phyloP scores from a whole-genome alignment of 768 basidiomycete genomes.

The Phanerodontia chrysosporium region DNA sequence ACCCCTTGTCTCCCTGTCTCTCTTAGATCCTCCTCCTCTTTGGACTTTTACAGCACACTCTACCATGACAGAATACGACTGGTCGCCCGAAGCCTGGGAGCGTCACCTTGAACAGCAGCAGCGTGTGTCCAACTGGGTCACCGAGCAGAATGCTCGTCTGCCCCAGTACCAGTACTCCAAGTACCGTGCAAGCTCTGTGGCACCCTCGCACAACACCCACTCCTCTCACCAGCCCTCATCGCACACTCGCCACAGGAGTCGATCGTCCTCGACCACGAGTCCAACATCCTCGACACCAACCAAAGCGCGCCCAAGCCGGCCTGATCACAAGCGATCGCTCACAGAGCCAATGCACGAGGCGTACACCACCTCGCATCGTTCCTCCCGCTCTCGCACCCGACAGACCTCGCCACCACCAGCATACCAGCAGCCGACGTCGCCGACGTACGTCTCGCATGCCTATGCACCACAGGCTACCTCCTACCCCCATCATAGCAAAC shows the following conservation, averaged over 20 bases:
- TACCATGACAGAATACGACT: slow-evolving; percentile 33
- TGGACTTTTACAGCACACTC: not conserved
- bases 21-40: not conserved
- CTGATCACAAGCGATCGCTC: slow-evolving; percentile 4
- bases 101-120: slow-evolving; percentile 23
- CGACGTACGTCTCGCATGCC: not conserved
- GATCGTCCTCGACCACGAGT: slow-evolving; percentile 15
- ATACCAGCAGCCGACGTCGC: not conserved
- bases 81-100: slow-evolving; percentile 29
- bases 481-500: not conserved
- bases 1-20: not conserved
- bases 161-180: slow-evolving; percentile 15
- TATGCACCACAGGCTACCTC: not conserved
- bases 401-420: not conserved
- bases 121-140: slow-evolving; percentile 26
- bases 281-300: slow-evolving; percentile 9
- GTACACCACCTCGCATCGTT: not conserved
- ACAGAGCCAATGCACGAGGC: slow-evolving; percentile 3
- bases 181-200: slow-evolving; percentile 15
- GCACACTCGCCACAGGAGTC: slow-evolving; percentile 7
- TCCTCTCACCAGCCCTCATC: slow-evolving; percentile 11
- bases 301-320: slow-evolving; percentile 4
- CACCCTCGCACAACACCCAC: slow-evolving; percentile 7
- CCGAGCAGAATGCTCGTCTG: slow-evolving; percentile 16
- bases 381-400: not conserved